These are phyloP conservation scores for Saccharomyces hybrid DNA, from an alignment of 1,139 yeast species.

Conservation along the genomic window DNA sequence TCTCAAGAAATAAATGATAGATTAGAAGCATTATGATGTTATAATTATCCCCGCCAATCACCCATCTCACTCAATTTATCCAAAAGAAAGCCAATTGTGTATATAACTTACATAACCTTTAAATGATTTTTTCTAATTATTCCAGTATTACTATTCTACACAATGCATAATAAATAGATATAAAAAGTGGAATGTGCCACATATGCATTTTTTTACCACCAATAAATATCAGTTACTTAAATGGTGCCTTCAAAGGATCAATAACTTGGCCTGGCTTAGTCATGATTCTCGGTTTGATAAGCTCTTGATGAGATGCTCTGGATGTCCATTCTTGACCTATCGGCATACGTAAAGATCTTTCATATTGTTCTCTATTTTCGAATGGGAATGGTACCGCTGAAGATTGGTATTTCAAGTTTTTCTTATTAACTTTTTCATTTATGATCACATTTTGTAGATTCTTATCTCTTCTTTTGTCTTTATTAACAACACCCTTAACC, in stretches of 20 bases:
- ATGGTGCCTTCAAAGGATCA: slow-evolving; percentile 64
- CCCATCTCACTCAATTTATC: neutral
- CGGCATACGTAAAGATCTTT: slow-evolving; percentile 90
- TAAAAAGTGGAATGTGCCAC: neutral
- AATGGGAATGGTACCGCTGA: slow-evolving; percentile 88
- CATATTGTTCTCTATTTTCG: slow-evolving; percentile 90
- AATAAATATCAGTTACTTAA: slow-evolving; percentile 20
- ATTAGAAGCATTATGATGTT: slow-evolving; percentile 65
- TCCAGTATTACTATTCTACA: slow-evolving; percentile 1
- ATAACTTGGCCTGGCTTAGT: slow-evolving; percentile 85
- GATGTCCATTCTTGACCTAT: slow-evolving; percentile 96
- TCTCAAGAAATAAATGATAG: slow-evolving; percentile 94
- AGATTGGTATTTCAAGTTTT: slow-evolving; percentile 77
- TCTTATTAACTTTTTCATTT: slow-evolving; percentile 80
- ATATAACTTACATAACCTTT: slow-evolving; percentile 1
- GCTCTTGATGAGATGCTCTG: slow-evolving; percentile 74
- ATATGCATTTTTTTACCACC: neutral
- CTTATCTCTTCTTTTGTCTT: slow-evolving; percentile 71
- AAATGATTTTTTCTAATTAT: slow-evolving; percentile 1
- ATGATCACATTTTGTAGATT: slow-evolving; percentile 74
- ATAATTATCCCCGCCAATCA: neutral
- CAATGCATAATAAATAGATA: slow-evolving; percentile 3
- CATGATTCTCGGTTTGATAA: slow-evolving; percentile 82
- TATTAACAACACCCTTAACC: slow-evolving; percentile 63
- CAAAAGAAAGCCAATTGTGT: neutral